Base-by-base conservation (phyloP, 1,139 yeast species). In the Hyphopichia burtonii region DNA sequence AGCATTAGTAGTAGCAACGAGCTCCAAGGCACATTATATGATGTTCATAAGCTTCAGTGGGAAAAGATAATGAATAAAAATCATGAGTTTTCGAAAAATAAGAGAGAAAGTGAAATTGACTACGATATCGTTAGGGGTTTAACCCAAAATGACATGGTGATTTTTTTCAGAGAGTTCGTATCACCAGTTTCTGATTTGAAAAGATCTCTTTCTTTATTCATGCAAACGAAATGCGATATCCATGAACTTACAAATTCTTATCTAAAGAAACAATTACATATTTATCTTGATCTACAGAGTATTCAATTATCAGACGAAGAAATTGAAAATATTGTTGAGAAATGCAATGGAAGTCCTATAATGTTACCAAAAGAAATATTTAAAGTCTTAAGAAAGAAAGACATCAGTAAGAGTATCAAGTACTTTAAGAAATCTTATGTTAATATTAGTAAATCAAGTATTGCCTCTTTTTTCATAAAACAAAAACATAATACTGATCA, bases 31-130 rank as follows among this genome's bases (percentile, higher is more conserved):
- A 57, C 55, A 14, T 48, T 59, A 1, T 61, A 71, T 53, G 63
- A 55, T 30, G 45, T 51, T 1, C 88, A 82, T 53, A 70, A 65
- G 41, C 60, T 63, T 30, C 49, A 59, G 30, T 76, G 78, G 74
- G 83, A 76, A 41, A 71, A 73, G 43, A 80, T 83, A 3, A 52
- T 67, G 11, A 69, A 65, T 31, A 61, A 66, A 38, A 65, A 69
- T 4, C 74, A 73, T 49, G 46, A 61, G 25, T 74, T 76, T 46
- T 51, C 56, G 1, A 65, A 63, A 5, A 39, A 41, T 1, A 45
- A 58, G 1, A 73, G 71, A 2, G 63, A 61, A 4, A 71, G 68
- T 31, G 68, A 63, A 30, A 52, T 71, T 15, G 74, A 71, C 46
- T n/a, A 46, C 1, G 35, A 41, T 0, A 17, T 63, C 0, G 48